Evolutionary conservation across 2,329 filamentous ascomycete genomes (phyloP).

Genomic region (Dactylellina leptospora): DNA sequence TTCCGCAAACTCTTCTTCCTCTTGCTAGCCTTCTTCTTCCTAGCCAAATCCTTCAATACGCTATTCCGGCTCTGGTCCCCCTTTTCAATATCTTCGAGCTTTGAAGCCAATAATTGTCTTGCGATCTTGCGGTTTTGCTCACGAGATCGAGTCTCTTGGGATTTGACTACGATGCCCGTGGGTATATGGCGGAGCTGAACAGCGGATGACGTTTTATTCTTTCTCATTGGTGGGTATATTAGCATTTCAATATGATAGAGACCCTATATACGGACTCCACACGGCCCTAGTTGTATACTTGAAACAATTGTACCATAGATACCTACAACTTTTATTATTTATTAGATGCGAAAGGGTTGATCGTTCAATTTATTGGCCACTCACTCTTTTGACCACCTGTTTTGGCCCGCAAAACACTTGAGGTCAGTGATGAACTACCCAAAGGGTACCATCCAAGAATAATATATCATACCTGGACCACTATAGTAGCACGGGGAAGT

Average conservation of each 20-base stretch:
- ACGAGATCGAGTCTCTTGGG: constrained; percentile 86
- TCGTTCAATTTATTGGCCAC: not conserved
- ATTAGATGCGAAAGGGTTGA: constrained; percentile 1
- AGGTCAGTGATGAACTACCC: not conserved
- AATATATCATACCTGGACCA: constrained; percentile 13
- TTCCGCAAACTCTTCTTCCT: constrained; percentile 85
- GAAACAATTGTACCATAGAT: no score
- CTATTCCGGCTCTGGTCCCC: constrained; percentile 74
- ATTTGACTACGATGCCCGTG: constrained; percentile 92
- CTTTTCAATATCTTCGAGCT: constrained; percentile 76
- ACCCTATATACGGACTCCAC: no score
- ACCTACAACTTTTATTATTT: constrained; percentile 19
- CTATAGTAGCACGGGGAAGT: constrained; percentile 56
- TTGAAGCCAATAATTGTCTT: constrained; percentile 76
- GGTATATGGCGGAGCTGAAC: constrained; percentile 91
- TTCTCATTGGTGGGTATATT: constrained; percentile 9
- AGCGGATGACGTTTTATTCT: constrained; percentile 95
- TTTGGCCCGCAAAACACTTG: not conserved
- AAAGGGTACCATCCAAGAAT: not conserved
- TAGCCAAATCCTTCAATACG: constrained; percentile 71
- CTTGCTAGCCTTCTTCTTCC: constrained; percentile 76
- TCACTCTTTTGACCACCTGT: constrained; percentile 45
- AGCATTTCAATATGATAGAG: constrained; percentile 2
- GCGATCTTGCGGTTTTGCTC: constrained; percentile 88
- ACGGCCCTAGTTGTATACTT: no score